A percentile compares a stretch with the other conserved stretches of the same genome.
Evolutionary conservation across 441 rosid genomes (phyloP).

Genomic region (Corymbia citriodora): DNA sequence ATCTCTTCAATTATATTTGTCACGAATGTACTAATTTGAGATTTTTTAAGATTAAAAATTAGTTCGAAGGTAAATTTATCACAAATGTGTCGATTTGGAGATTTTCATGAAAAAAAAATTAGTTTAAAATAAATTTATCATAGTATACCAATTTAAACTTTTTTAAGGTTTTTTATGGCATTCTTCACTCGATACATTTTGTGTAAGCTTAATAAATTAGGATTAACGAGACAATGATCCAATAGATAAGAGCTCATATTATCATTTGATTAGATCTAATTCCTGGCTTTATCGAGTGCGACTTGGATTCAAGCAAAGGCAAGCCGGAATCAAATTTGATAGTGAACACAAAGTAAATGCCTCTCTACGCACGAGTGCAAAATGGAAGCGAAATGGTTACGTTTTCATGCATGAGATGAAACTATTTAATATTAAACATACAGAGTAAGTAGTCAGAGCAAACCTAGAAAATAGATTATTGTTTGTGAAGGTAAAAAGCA

Average conservation of each 20-base stretch:
- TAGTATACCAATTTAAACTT: too few relatives aligned
- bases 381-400: not conserved
- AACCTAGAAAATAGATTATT: not conserved
- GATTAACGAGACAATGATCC: not conserved
- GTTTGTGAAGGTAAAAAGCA: not conserved
- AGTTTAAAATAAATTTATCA: too few relatives aligned
- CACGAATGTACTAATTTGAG: too few relatives aligned
- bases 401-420: not conserved
- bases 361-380: accelerated
- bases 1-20: too few relatives aligned
- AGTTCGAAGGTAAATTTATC: too few relatives aligned
- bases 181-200: not conserved
- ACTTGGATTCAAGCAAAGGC: not conserved
- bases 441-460: not conserved
- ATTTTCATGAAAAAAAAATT: too few relatives aligned
- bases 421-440: not conserved
- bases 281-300: not conserved
- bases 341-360: not conserved
- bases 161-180: too few relatives aligned
- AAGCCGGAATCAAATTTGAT: not conserved
- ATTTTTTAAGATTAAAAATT: too few relatives aligned
- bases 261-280: not conserved
- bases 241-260: not conserved
- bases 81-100: too few relatives aligned
- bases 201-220: not conserved